Evolutionary conservation across 495 filamentous ascomycete species (phyloP).

Genomic region (Echria macrotheca): DNA sequence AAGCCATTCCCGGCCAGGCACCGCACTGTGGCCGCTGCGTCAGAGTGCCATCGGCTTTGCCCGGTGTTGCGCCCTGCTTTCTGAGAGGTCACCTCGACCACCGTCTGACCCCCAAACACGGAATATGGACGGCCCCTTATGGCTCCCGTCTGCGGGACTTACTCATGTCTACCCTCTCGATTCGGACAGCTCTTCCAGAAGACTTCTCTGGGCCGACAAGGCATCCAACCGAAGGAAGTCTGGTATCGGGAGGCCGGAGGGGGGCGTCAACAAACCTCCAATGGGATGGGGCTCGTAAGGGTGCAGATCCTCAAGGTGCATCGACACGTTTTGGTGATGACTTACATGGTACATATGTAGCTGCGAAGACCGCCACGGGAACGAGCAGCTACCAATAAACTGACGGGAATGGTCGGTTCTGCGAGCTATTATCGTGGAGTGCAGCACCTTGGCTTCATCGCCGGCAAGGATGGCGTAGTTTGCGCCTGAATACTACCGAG

Average conservation of each 20-base stretch:
- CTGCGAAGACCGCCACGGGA: neutral
- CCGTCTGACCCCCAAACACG: too few species aligned
- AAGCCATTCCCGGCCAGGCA: neutral
- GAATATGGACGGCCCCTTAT: too few species aligned
- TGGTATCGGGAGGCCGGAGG: too few species aligned
- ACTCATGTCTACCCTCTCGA: too few species aligned
- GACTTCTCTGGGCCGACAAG: conserved; percentile 7
- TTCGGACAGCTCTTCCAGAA: conserved; percentile 5
- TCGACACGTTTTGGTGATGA: conserved; percentile 9
- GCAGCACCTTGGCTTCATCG: conserved; percentile 5
- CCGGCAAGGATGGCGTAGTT: too few species aligned
- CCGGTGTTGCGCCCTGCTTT: neutral
- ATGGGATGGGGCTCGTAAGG: neutral
- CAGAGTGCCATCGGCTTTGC: too few species aligned
- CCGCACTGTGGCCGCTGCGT: too few species aligned
- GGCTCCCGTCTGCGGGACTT: too few species aligned
- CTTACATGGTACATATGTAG: conserved; percentile 8
- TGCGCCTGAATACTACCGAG: too few species aligned
- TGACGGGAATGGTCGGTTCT: conserved; percentile 3
- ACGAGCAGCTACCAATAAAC: neutral
- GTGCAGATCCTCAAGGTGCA: conserved; percentile 2
- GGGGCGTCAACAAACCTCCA: neutral
- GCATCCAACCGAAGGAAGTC: neutral
- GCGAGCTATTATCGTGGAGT: conserved; percentile 12
- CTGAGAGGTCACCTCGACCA: too few species aligned